Base-by-base conservation (phyloP, 352 stramenopile species). In the Phytophthora gonapodyides region DNA sequence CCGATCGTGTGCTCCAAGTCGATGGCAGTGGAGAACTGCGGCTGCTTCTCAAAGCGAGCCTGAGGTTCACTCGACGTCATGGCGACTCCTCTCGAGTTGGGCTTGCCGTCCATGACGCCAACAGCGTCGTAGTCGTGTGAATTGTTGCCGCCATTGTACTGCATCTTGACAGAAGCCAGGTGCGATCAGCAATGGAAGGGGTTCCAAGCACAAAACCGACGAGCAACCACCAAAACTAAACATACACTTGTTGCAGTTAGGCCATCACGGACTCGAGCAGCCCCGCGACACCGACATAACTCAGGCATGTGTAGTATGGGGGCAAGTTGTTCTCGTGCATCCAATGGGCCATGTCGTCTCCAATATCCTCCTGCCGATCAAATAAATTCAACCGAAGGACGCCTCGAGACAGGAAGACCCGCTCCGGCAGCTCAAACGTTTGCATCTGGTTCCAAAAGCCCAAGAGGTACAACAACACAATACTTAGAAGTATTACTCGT, bases 1-100 rank as follows among this genome's bases (percentile, higher is more conserved):
- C 91, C 94, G 57, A 98, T 97, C n/a, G 87, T 94, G 70, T 97
- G 93, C 68, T 98, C 90, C 36, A 98, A 72, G 55, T 98, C 93
- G 34, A 98, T 91, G 13, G 45, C 49, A 3, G 48, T 38, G 17
- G 51, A 30, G 27, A 13, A 11, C 19, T 65, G 57, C 19, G 50
- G 31, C 33, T 63, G 49, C 50, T 64, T 61, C n/a, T 69, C 47
- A n/a, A 34, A 21, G 19, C 13, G 40, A 30, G 43, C n/a, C 3
- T 58, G 43, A 0, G 57, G 46, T 8, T 67, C 43, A n/a, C 36
- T 53, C 35, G 34, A 15, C 4, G 30, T 38, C 9, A 19, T 33
- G 45, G 51, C 38, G 36, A 52, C 34, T 38, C 42, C 56, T 62
- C 52, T 63, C 34, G 40, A 61, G 17, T 31, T 54, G 6, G 31